A percentile compares a stretch with the other conserved stretches of the same genome.
Evolutionary conservation across 1,284 basidiomycete species (phyloP).

Genomic region (Boletus sp.): DNA sequence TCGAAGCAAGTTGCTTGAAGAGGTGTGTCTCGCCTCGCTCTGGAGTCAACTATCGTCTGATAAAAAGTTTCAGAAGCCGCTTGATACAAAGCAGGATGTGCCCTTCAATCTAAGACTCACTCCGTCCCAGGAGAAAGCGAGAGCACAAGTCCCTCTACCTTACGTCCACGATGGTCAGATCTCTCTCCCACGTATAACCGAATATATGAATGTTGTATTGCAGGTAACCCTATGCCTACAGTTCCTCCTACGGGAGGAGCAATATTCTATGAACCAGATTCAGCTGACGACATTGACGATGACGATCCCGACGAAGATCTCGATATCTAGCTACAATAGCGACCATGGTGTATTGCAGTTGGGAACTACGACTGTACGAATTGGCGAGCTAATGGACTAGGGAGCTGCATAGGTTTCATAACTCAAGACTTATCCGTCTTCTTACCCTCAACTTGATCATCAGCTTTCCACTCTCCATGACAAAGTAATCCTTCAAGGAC

Average conservation of each 20-base stretch:
- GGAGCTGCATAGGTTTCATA: background rate
- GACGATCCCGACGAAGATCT: constrained; percentile 89
- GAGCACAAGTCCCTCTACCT: constrained; percentile 79
- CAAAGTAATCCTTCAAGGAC: constrained; percentile 30
- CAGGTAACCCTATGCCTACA: constrained; percentile 27
- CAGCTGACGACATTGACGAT: constrained; percentile 84
- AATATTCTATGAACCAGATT: constrained; percentile 78
- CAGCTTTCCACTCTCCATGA: constrained; percentile 28
- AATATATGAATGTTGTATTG: constrained; percentile 2
- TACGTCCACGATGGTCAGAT: constrained; percentile 78
- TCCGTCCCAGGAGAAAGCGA: constrained; percentile 74
- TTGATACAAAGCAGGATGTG: constrained; percentile 60
- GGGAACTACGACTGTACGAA: background rate
- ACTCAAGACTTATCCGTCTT: constrained; percentile 9
- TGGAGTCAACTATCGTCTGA: constrained; percentile 4
- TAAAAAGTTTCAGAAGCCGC: constrained; percentile 32
- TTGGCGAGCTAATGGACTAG: background rate
- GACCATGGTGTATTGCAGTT: background rate
- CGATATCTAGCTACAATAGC: constrained; percentile 52
- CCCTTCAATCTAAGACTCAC: constrained; percentile 87
- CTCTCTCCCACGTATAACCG: background rate
- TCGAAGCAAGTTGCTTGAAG: constrained; percentile 33
- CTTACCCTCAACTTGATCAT: constrained; percentile 24
- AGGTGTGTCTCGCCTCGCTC: constrained; percentile 39
- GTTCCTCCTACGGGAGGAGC: constrained; percentile 28